A percentile compares a stretch with the other conserved stretches of the same genome.
Evolutionary conservation across 2,329 filamentous ascomycete genomes (phyloP).

Genomic region (Calonectria fujianensis): DNA sequence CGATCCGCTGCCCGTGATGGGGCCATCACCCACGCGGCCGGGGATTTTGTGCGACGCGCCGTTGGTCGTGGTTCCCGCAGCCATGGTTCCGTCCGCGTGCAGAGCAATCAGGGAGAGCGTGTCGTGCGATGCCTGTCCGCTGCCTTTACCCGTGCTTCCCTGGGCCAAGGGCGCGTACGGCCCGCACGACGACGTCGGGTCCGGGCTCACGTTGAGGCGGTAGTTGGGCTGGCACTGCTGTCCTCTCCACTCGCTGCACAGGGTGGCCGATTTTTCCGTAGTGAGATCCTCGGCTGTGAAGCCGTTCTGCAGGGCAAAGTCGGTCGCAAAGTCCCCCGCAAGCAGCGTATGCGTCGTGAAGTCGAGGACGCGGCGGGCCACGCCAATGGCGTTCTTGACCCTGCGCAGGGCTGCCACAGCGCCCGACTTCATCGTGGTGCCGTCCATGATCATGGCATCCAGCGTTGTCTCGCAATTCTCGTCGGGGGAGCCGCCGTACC

Average conservation of each 20-base stretch:
- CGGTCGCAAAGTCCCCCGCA: conserved; percentile 71
- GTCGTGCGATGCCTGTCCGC: conserved; percentile 65
- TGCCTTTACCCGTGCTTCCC: background rate
- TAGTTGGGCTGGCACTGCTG: conserved; percentile 71
- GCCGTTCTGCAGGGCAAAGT: conserved; percentile 72
- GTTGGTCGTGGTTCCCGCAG: conserved; percentile 74
- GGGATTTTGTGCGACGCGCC: conserved; percentile 73
- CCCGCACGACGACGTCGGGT: conserved; percentile 66
- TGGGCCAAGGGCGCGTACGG: conserved; percentile 64
- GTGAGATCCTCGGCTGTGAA: conserved; percentile 66
- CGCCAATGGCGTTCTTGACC: conserved; percentile 68
- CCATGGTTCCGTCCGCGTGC: conserved; percentile 66
- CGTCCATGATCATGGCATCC: conserved; percentile 76
- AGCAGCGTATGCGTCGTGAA: conserved; percentile 72
- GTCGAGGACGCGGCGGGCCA: conserved; percentile 71
- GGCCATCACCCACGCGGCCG: conserved; percentile 73
- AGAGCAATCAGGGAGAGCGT: conserved; percentile 73
- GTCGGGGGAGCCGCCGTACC: conserved; percentile 73
- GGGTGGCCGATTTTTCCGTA: conserved; percentile 62
- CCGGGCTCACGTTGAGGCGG: conserved; percentile 66
- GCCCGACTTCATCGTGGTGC: conserved; percentile 70
- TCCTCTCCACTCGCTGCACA: conserved; percentile 66
- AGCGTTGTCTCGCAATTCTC: conserved; percentile 75
- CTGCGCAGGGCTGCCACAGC: conserved; percentile 72
- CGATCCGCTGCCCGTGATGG: conserved; percentile 72